Base-by-base conservation (phyloP, 345 rosid genomes). In the Triadica sebifera region DNA sequence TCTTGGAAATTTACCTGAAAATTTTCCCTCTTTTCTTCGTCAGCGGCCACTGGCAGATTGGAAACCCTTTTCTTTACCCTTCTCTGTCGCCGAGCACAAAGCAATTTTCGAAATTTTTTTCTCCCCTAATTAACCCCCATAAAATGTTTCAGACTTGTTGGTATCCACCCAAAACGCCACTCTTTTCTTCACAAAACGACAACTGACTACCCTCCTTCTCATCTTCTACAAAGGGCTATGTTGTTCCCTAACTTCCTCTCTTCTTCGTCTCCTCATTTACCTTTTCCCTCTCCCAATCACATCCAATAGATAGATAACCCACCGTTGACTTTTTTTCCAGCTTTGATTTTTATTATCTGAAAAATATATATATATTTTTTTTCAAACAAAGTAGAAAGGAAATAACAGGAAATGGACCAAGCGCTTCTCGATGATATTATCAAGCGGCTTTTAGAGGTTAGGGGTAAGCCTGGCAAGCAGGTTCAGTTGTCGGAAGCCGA, bases 401-500 rank as follows among this genome's bases (percentile, higher is more conserved):
- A 17, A 13, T 4, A 20, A 58, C 13, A 11, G 13, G 20, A 19
- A 72, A 90, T 90, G 92, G 95, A 90, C 65, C 85, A 81, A 41
- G 77, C 84, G 39, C 65, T 87, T 51, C 79, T 90, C 34, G 95
- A 88, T 73, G 93, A 87, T 82, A 88, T 90, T 60, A 90, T 88
- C 81, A 73, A 56, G 61, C 80, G 95, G 75, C 86, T 90, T 12
- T 57, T 88, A 41, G 95, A 90, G 81, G 87, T 86, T 22, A 77
- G 89, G 13, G 87, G 81, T 19, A 87, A 84, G 60, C 89, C 91
- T 0, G 95, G 91, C n/a, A 88, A 87, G 83, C 95, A 84, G 73
- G 93, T 90, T 6, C 95, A 90, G 85, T 73, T 90, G 46, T 88
- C 89, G 12, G 95, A 90, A 52, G 62, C 93, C 20, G 95, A 90